Evolutionary conservation across 139 green algal genomes (phyloP), one percentile per base, ranked within the genome.

Genomic region (Tetraselmis striata): DNA sequence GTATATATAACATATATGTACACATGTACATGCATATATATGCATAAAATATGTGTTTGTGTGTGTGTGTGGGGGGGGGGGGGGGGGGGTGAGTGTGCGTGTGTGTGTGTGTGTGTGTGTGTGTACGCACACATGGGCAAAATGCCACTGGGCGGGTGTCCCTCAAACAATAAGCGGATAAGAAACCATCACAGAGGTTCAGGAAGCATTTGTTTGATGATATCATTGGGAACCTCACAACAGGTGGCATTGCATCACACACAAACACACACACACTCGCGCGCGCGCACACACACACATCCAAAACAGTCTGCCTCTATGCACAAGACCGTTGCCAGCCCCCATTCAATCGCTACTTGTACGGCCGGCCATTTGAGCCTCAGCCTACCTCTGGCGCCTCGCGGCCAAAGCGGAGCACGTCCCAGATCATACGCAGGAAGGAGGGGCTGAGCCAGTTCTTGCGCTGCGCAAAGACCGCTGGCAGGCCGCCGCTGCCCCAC

Each of bases 381-480:
- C 23, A 77, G 74, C 79, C 27, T 81, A 97, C 94, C 87, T 94
- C 82, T 0, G 92, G 93, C 18, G 95, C 94, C 75, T 94, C 84
- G 1, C 87, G 85, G 1, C 93, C 93, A 85, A 99, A 99, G 31
- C 92, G 90, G 1, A 98, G 26, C 29, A 98, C 95, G 28, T 99
- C 96, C 0, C 79, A 81, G 0, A 99, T 78, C 96, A 99, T 99
- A 27, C 75, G 81, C 76, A 91, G 89, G 83, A 98, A 98, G 32
- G 80, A 83, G 0, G 90, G 90, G 58, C 84, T 90, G 28, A 89
- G 2, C 24, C 92, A 26, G 88, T 98, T 98, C 23, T 29, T 75
- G 1, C 88, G 83, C 86, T 98, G 94, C 0, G 91, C 89, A 87
- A 99, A 98, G 11, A 99, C 82, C 1, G 92, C 89, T 67, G 83